Base-by-base conservation (phyloP, 345 rosid species). In the Eucalyptus globulus region DNA sequence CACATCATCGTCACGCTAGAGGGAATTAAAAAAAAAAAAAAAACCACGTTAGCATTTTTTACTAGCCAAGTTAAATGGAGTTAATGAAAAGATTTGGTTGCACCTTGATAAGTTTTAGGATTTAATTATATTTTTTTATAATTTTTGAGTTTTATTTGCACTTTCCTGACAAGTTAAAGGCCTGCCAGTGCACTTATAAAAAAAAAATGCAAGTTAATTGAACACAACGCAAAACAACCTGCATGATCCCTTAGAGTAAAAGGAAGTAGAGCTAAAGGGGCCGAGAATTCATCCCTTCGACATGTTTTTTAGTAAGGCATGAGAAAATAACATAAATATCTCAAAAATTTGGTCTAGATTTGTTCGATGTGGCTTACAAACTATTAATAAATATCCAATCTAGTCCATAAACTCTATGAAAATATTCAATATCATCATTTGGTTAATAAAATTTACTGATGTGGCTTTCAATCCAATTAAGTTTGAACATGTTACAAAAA, bases 41-140 rank as follows among this genome's bases (percentile, higher is more conserved):
- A 54, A 8, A 0, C 5, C 60, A 54, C 1, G 0, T 22, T 56
- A 56, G 62, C 12, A 56, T 56, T 56, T 56, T 56, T 24, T 56
- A 9, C 0, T 0, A 56, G 3, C 13, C 29, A 56, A 56, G 62
- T 56, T 56, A 24, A 0, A 56, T 0, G 0, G 1, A 56, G 6
- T 9, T 22, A 56, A 56, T 24, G 27, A 56, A 56, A 56, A 1
- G 62, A 56, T 0, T 56, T 22, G 6, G 1, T 56, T 56, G 0
- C 4, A 56, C 1, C 0, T 56, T 56, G 12, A 56, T 24, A 56
- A 56, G 3, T 56, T 56, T 56, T 56, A 56, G 6, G 1, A 56
- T 0, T 60, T 5, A 53, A 53, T 53, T 53, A 53, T 0, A 50
- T 14, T 14, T 16, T 49, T 51, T 51, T 51, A 51, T 0, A 53